Evolutionary conservation across 1,139 yeast species (phyloP), one percentile per base, ranked within the genome.

Genomic region (Magnusiomyces tetraspermus): DNA sequence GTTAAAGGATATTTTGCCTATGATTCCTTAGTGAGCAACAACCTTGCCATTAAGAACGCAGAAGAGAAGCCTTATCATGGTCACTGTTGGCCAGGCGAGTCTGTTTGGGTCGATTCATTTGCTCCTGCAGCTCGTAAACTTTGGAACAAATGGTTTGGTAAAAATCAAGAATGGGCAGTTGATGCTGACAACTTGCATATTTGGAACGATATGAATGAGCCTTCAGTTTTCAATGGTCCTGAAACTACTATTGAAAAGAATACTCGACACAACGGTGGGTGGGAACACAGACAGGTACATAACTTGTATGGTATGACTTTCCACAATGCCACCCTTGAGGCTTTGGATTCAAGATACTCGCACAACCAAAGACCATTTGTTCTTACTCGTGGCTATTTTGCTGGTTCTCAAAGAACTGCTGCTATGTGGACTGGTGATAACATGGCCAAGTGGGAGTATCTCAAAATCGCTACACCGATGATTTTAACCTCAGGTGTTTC

Each of bases 381-480:
- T n/a, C 75, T 92, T 51, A 88, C 98, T 0, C 74, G 99, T 58
- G 76, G 96, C 0, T 90, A 78, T 66, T 90, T 76, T 67, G 79
- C 97, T 0, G 98, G 99, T 0, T 86, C 96, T 3, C 97, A 92
- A 68, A 76, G 92, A 59, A 75, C 92, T 0, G 84, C 94, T 0
- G 96, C 97, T 0, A 83, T 86, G 80, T 94, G 98, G 99, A 88
- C 96, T 0, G 99, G 99, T 46, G 99, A 92, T 67, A 92, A 90
- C 67, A 83, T 79, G 78, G 87, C 97, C 8, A 83, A 78, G 59
- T 94, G 98, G 98, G 94, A 84, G 58, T 85, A 88, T 61, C 74
- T 92, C 57, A 76, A 78, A 60, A 75, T 80, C 6, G 86, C 96
- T 0, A 77, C 89, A 38, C 97, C 97, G 6, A 90, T 89, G 95